These are phyloP conservation scores for Teunomyces cretensis DNA, from an alignment of 805 yeast species.

Conservation along the genomic window DNA sequence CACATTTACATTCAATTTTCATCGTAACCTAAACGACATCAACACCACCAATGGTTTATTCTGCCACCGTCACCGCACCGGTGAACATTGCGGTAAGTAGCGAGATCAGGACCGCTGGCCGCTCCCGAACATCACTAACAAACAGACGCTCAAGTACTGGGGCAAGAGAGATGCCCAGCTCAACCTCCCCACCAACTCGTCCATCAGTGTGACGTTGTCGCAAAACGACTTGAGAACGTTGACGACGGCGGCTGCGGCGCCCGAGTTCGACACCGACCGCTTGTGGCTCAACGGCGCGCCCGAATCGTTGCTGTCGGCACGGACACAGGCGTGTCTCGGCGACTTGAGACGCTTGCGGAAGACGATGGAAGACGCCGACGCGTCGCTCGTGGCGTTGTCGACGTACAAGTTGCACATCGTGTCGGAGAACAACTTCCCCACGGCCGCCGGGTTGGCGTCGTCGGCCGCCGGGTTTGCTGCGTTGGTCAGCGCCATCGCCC, in stretches of 20 bases:
- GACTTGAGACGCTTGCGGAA: conserved; percentile 72
- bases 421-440: conserved; percentile 95
- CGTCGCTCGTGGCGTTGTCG: conserved; percentile 59
- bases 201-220: conserved; percentile 90
- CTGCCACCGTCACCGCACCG: conserved; percentile 91
- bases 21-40: not conserved
- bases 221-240: conserved; percentile 89
- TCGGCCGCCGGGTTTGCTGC: conserved; percentile 99
- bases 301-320: conserved; percentile 64
- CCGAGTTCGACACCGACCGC: conserved; percentile 56
- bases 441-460: conserved; percentile 98
- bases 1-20: not conserved
- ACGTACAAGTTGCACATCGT: conserved; percentile 73
- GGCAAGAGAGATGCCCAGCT: conserved; percentile 90
- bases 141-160: conserved; percentile 92
- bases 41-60: conserved; percentile 44
- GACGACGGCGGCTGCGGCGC: conserved; percentile 80
- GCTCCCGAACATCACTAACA: conserved; percentile 21
- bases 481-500: conserved; percentile 83
- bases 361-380: conserved; percentile 56
- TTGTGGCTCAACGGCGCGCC: conserved; percentile 84
- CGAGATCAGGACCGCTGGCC: not conserved
- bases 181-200: conserved; percentile 93
- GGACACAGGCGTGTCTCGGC: conserved; percentile 70
- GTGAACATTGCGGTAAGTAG: conserved; percentile 75